A percentile compares a stretch with the other conserved stretches of the same genome.
These are phyloP conservation scores for Secale cereale DNA, from an alignment of 176 grass and related monocot genomes.

Conservation along the genomic window DNA sequence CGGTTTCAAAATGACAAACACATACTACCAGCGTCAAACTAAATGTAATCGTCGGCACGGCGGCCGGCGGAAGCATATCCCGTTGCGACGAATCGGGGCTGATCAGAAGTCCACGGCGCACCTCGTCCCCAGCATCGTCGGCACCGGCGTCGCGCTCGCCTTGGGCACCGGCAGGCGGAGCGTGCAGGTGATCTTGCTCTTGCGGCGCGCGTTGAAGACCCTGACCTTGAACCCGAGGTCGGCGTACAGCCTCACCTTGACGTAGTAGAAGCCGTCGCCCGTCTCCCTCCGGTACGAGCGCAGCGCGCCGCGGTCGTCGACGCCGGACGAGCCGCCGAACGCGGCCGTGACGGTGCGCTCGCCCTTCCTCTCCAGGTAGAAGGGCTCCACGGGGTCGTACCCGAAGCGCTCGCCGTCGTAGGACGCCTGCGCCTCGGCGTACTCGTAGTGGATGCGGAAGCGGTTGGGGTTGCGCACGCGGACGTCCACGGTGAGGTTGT, in stretches of 20 bases:
- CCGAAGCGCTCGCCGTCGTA: conserved; percentile 61
- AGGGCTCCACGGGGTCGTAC: conserved; percentile 30
- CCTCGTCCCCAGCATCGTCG: conserved; percentile 25
- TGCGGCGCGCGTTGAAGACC: conserved; percentile 34
- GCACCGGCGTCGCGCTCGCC: conserved; percentile 5
- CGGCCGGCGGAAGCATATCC: too few relatives aligned
- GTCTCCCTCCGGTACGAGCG: conserved; percentile 58
- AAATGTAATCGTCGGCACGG: too few relatives aligned
- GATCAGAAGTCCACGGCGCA: conserved; percentile 60
- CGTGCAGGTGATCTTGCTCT: conserved; percentile 55
- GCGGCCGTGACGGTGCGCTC: conserved; percentile 26
- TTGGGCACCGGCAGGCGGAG: conserved; percentile 55
- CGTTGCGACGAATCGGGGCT: too few relatives aligned
- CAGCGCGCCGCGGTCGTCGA: conserved; percentile 14
- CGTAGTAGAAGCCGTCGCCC: conserved; percentile 52
- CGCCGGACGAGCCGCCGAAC: conserved; percentile 4
- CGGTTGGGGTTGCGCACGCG: conserved; percentile 56
- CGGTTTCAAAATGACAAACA: too few relatives aligned
- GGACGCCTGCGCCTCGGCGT: conserved; percentile 33
- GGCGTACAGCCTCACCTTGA: conserved; percentile 51
- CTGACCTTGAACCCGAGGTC: conserved; percentile 52
- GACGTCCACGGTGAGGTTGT: conserved; percentile 61
- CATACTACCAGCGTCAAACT: too few relatives aligned
- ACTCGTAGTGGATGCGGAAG: conserved; percentile 48
- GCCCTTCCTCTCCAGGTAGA: conserved; percentile 55